A percentile compares a stretch with the other conserved stretches of the same genome.
Evolutionary conservation across 805 yeast species (phyloP).

Genomic region (Spathaspora passalidarum): DNA sequence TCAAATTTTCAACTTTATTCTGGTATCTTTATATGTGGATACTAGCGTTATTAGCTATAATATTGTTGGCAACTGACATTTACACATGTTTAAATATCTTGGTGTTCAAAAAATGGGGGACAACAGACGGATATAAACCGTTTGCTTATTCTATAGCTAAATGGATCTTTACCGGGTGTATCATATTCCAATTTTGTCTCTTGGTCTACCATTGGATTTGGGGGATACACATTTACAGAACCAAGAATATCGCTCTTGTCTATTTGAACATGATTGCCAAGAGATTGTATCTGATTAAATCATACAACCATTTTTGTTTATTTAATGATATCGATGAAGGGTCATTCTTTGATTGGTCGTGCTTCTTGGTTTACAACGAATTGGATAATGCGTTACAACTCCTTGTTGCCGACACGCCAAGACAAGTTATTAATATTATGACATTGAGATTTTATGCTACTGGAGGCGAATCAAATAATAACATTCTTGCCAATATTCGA

Average conservation of each 20-base stretch:
- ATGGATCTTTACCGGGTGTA: conserved; percentile 82
- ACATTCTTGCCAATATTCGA: conserved; percentile 46
- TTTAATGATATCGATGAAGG: conserved; percentile 65
- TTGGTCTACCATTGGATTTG: conserved; percentile 53
- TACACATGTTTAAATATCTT: conserved; percentile 75
- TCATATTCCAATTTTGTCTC: conserved; percentile 62
- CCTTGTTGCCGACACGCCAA: conserved; percentile 77
- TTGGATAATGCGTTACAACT: conserved; percentile 60
- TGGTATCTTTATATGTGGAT: conserved; percentile 44
- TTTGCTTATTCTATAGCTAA: conserved; percentile 50
- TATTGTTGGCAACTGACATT: conserved; percentile 62
- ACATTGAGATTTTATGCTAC: conserved; percentile 57
- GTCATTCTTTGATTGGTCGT: conserved; percentile 60
- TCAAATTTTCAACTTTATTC: conserved; percentile 39
- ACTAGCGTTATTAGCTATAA: conserved; percentile 51
- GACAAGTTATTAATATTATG: conserved; percentile 80
- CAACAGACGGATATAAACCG: conserved; percentile 39
- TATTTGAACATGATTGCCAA: conserved; percentile 68
- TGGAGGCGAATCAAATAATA: conserved; percentile 42
- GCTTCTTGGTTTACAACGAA: conserved; percentile 63
- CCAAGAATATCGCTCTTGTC: conserved; percentile 64
- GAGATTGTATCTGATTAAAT: conserved; percentile 50
- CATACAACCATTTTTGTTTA: conserved; percentile 68
- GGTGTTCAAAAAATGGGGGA: conserved; percentile 70
- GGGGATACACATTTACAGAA: conserved; percentile 56